Conservation (phyloP, 2,329 filamentous ascomycete species). For the Didymella pinodella region DNA sequence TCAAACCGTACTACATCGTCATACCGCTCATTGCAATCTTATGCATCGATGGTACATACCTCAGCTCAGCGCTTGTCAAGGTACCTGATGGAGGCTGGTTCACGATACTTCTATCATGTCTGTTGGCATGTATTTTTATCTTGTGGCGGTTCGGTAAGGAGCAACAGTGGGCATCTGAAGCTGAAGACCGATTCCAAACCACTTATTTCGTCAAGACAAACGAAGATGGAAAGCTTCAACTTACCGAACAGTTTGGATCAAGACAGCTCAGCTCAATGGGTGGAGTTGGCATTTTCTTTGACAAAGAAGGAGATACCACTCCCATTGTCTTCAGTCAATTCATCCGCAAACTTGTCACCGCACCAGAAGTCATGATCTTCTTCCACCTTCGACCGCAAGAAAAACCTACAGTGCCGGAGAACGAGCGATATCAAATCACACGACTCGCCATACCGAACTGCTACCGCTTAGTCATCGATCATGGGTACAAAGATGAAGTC, state of each 20-base stretch:
- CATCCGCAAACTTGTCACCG: constrained; percentile 72
- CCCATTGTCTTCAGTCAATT: constrained; percentile 77
- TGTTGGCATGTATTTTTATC: constrained; percentile 71
- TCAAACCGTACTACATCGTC: constrained; percentile 67
- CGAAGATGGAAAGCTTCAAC: constrained; percentile 45
- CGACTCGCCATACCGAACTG: constrained; percentile 64
- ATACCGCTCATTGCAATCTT: constrained; percentile 70
- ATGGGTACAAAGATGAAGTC: constrained; percentile 77
- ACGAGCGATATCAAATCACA: constrained; percentile 59
- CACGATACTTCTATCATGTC: constrained; percentile 69
- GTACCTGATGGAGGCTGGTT: constrained; percentile 82
- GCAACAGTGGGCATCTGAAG: constrained; percentile 66
- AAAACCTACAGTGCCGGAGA: constrained; percentile 55
- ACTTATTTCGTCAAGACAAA: constrained; percentile 54
- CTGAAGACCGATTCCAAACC: constrained; percentile 59
- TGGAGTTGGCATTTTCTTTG: constrained; percentile 78
- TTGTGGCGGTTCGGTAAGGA: constrained; percentile 84
- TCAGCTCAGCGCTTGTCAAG: constrained; percentile 74
- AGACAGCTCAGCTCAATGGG: constrained; percentile 49
- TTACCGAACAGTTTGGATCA: constrained; percentile 52
- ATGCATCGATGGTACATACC: constrained; percentile 72
- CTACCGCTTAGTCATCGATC: constrained; percentile 73
- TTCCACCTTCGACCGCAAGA: constrained; percentile 74
- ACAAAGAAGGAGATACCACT: constrained; percentile 73
- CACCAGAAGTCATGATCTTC: constrained; percentile 74